Conservation (phyloP, 73 alveolate genomes). For the Breviolum minutum region DNA sequence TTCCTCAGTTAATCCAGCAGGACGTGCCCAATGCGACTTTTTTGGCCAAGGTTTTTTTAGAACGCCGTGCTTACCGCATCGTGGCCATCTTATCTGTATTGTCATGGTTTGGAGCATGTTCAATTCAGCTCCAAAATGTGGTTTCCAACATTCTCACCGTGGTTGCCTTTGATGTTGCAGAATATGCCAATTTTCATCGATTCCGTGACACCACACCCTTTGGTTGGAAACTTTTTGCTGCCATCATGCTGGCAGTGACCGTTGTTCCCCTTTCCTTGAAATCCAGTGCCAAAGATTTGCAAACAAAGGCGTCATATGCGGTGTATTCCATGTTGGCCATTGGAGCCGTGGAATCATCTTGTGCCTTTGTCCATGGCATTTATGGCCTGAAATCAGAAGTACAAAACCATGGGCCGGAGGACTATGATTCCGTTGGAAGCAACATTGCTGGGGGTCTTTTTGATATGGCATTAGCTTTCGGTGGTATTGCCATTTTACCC, state of each 20-base stretch:
- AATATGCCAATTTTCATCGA: constrained; percentile 8
- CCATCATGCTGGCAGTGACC: constrained; percentile 58
- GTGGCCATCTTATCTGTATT: constrained; percentile 33
- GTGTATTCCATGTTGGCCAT: constrained; percentile 80
- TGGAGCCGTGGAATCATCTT: constrained; percentile 28
- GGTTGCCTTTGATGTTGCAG: constrained; percentile 9
- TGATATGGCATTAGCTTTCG: constrained; percentile 85
- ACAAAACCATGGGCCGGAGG: not conserved
- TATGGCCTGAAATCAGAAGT: not conserved
- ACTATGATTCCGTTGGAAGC: constrained; percentile 9
- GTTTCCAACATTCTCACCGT: constrained; percentile 19
- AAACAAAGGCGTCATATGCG: constrained; percentile 82
- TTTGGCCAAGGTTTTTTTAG: constrained; percentile 49
- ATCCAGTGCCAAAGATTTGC: constrained; percentile 76
- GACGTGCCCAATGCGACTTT: constrained; percentile 80
- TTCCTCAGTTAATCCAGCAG: constrained; percentile 44
- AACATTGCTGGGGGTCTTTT: constrained; percentile 6
- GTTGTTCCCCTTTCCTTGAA: constrained; percentile 75
- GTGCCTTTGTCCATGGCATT: constrained; percentile 68
- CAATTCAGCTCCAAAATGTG: constrained; percentile 47
- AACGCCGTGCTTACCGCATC: not conserved
- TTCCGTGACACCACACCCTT: constrained; percentile 20
- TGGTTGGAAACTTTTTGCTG: constrained; percentile 39
- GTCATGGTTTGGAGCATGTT: constrained; percentile 67
- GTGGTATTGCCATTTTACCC: constrained; percentile 74